Conservation (phyloP, 345 rosid species). For the Combretum micranthum region DNA sequence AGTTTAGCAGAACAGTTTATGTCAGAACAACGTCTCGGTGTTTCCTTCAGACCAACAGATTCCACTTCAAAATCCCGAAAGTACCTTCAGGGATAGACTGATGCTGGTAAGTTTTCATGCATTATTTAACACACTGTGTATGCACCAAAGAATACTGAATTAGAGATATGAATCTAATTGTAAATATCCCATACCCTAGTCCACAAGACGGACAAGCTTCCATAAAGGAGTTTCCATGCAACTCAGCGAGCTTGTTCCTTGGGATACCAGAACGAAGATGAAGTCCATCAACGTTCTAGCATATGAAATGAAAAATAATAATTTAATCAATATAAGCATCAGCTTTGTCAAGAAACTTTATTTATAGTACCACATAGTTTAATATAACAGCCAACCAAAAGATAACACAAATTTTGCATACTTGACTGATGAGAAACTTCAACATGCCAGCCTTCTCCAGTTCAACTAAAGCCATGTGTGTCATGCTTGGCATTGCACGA, state of each 20-base stretch:
- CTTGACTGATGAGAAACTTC: conserved; percentile 92
- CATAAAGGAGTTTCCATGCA: conserved; percentile 95
- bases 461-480: conserved; percentile 96
- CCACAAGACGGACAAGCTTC: conserved; percentile 83
- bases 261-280: conserved; percentile 99
- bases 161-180: neutral
- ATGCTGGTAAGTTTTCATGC: conserved; percentile 1
- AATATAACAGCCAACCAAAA: too few species aligned
- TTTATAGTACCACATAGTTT: too few species aligned
- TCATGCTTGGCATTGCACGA: conserved; percentile 94
- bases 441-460: conserved; percentile 82
- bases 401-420: conserved; percentile 8
- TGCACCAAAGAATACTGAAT: neutral
- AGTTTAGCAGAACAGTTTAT: conserved; percentile 74
- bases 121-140: too few species aligned
- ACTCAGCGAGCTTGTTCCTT: conserved; percentile 89
- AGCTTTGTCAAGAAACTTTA: too few species aligned
- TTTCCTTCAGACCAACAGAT: conserved; percentile 89
- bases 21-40: conserved; percentile 68
- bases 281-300: conserved; percentile 89
- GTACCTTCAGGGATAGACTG: conserved; percentile 45
- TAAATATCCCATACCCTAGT: conserved; percentile 53
- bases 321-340: neutral
- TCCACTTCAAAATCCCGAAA: conserved; percentile 95
- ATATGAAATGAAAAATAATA: conserved; percentile 7